Evolutionary conservation across 495 filamentous ascomycete genomes (phyloP).

Genomic region (Tuber brumale): DNA sequence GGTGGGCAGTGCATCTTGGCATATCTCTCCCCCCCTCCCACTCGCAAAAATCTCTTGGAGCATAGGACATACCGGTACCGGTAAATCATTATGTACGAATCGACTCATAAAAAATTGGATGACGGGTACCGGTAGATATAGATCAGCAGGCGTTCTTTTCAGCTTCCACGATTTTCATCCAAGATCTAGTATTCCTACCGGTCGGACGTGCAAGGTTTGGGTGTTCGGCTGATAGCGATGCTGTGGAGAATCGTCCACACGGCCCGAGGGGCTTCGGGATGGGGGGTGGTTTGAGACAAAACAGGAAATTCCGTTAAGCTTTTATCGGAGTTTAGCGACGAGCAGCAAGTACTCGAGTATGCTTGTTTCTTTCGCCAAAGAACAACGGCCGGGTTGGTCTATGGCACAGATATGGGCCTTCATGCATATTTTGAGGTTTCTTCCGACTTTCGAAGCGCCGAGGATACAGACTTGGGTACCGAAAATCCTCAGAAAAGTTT

Average conservation of each 20-base stretch:
- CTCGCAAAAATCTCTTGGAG: neutral
- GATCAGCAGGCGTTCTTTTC: slow-evolving; percentile 2
- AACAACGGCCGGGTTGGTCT: neutral
- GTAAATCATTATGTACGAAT: neutral
- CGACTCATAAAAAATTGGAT: neutral
- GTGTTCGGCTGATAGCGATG: neutral
- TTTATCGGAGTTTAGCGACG: neutral
- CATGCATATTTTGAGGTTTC: neutral
- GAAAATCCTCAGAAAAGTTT: neutral
- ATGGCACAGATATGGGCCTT: neutral
- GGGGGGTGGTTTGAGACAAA: neutral
- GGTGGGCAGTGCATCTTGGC: neutral
- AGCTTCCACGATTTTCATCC: slow-evolving; percentile 1
- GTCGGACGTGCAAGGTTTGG: neutral
- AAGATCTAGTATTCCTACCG: neutral
- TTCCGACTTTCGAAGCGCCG: neutral
- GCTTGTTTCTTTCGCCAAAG: neutral
- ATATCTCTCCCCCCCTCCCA: neutral
- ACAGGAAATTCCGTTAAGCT: neutral
- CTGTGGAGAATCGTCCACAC: neutral
- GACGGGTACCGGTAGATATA: neutral
- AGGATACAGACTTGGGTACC: neutral
- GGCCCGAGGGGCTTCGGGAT: neutral
- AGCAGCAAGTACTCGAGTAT: neutral
- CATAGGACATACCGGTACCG: neutral